Conservation (phyloP, 2,329 filamentous ascomycete genomes). For the Zymoseptoria ardabiliae region DNA sequence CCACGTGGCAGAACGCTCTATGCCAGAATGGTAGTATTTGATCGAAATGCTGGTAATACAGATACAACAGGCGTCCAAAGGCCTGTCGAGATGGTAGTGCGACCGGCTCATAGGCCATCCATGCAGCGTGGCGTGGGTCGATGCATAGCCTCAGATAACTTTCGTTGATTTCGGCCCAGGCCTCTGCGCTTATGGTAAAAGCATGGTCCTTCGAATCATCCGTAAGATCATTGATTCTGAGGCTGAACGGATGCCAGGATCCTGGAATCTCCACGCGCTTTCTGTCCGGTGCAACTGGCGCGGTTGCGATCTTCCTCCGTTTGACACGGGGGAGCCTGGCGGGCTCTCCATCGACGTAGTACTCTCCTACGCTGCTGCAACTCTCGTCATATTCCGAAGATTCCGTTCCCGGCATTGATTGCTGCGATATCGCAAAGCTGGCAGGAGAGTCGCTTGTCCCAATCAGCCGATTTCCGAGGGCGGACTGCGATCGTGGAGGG, state of each 20-base stretch:
- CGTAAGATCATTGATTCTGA: not conserved
- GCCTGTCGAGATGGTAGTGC: slow-evolving; percentile 19
- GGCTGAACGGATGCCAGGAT: not conserved
- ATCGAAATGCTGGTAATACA: slow-evolving; percentile 26
- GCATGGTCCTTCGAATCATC: not conserved
- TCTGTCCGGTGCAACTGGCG: not conserved
- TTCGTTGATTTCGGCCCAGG: slow-evolving; percentile 11
- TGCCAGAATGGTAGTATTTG: slow-evolving; percentile 28
- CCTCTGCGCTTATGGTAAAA: not conserved
- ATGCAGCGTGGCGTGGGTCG: slow-evolving; percentile 2
- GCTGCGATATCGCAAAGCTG: not conserved
- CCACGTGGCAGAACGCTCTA: slow-evolving; percentile 12
- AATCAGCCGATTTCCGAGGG: not conserved
- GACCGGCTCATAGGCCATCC: slow-evolving; percentile 14
- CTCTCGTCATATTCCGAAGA: slow-evolving; percentile 2
- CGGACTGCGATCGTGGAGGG: slow-evolving; percentile 1
- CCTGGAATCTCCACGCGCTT: not conserved
- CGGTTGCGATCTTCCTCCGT: slow-evolving; percentile 10
- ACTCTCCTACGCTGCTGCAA: slow-evolving; percentile 4
- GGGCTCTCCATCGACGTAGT: slow-evolving; percentile 23
- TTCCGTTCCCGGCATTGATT: not conserved
- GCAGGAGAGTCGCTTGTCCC: slow-evolving; percentile 4
- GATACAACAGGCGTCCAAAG: slow-evolving; percentile 19
- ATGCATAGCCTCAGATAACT: slow-evolving; percentile 12
- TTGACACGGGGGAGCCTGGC: slow-evolving; percentile 18